Evolutionary conservation across 139 green algal species (phyloP), one percentile per base, ranked within the genome.

Genomic region (Zygnema cylindricum): DNA sequence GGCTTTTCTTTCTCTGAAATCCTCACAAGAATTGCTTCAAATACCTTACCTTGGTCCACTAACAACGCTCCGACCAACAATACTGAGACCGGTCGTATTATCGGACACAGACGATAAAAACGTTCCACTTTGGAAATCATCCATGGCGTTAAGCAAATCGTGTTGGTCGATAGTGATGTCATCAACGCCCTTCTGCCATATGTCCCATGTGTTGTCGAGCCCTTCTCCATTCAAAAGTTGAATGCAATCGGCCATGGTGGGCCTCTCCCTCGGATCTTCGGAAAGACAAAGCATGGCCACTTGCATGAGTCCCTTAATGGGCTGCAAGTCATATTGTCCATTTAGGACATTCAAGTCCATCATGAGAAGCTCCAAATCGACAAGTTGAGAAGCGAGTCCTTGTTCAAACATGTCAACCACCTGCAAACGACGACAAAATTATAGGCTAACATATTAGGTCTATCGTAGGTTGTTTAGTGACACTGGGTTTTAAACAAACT

Each of bases 171-270:
- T 63, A 16, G 49, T 63, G 49, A 63, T 63, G 49, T 63, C 49
- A 63, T 63, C 49, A 7, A 63, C 49, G 7, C 49, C 49, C 49
- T 63, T 63, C 49, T 63, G 7, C 49, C 49, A 63, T 7, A 63
- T 7, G 7, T 63, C 49, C 49, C 49, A 63, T 63, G 49, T 63
- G 49, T 7, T 7, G 49, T 63, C 49, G 7, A 63, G 16, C 16
- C 49, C 49, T 16, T 63, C 7, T 16, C 49, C 71, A 7, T 79
- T 43, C 11, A 79, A 16, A 11, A 79, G 36, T 42, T 43, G 71
- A 55, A 79, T 43, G 71, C 71, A 79, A 11, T 79, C 71, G 7
- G 71, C 71, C 71, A 79, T 79, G 36, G 36, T 30, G 3, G 71
- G 71, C 36, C 71, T 7, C 71, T 79, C 7, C 36, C 11, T 43